Evolutionary conservation across 371 early-diverging fungal genomes (phyloP).

Genomic region (Rhizopus microsporus): DNA sequence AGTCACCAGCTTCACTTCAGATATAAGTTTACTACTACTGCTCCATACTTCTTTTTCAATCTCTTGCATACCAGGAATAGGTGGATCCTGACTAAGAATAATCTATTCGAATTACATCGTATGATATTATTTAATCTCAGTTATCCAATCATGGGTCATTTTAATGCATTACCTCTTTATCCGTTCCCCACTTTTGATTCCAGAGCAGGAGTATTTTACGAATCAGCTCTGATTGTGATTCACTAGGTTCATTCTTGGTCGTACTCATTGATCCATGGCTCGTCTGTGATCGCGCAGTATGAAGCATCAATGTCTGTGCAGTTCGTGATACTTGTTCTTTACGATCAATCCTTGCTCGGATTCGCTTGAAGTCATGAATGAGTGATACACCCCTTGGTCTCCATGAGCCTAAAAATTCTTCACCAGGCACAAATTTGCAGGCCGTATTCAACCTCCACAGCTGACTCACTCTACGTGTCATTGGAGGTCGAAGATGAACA

Average conservation of each 20-base stretch:
- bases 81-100: conserved; percentile 6
- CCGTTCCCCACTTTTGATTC: conserved; percentile 40
- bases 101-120: conserved; percentile 7
- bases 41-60: conserved; percentile 18
- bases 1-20: conserved; percentile 53
- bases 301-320: conserved; percentile 30
- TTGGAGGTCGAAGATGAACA: conserved; percentile 55
- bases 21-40: conserved; percentile 37
- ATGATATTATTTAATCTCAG: background rate
- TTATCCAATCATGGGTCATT: background rate
- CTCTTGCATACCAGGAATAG: conserved; percentile 36
- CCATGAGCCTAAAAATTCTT: conserved; percentile 74
- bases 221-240: conserved; percentile 26
- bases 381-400: conserved; percentile 70
- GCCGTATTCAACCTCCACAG: conserved; percentile 76
- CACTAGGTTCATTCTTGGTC: background rate
- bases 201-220: conserved; percentile 46
- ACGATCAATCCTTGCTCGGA: conserved; percentile 33
- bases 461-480: conserved; percentile 57
- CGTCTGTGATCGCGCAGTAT: conserved; percentile 13
- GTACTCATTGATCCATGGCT: conserved; percentile 17
- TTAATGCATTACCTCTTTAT: conserved; percentile 49
- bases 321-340: conserved; percentile 49
- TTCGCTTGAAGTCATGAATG: conserved; percentile 58
- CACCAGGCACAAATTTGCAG: conserved; percentile 76